Conservation (phyloP, 2,329 filamentous ascomycete genomes). For the Diaporthe velutina region DNA sequence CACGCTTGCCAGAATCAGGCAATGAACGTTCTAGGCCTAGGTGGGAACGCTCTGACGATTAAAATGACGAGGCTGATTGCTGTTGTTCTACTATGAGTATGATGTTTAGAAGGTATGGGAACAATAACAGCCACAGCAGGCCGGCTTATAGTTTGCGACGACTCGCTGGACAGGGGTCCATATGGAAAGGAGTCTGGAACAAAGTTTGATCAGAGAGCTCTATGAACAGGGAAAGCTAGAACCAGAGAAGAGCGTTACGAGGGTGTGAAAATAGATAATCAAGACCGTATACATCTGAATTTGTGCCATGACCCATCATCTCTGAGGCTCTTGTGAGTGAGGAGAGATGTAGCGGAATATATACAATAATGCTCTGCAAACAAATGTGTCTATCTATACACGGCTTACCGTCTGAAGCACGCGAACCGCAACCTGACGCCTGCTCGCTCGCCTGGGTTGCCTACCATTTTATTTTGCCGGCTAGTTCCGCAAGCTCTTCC, state of each 20-base stretch:
- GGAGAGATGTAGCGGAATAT: background rate
- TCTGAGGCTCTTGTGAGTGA: slow-evolving; percentile 1
- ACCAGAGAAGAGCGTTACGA: background rate
- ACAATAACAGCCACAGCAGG: background rate
- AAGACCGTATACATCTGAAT: background rate
- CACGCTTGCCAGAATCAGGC: slow-evolving; percentile 75
- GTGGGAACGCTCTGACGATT: background rate
- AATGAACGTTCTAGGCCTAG: slow-evolving; percentile 50
- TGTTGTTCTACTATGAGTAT: slow-evolving; percentile 9
- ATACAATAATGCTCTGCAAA: background rate
- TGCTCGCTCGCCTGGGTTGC: background rate
- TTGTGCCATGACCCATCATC: background rate
- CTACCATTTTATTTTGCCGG: background rate
- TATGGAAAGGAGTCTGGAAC: slow-evolving; percentile 3
- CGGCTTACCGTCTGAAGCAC: too few relatives aligned
- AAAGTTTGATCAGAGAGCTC: background rate
- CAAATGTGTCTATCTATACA: slow-evolving; percentile 3
- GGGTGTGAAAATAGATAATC: slow-evolving; percentile 20
- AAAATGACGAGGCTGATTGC: background rate
- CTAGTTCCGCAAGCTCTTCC: background rate
- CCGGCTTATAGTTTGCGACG: background rate
- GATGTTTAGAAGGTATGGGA: background rate
- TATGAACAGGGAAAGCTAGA: background rate
- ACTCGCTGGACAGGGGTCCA: background rate
- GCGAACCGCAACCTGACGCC: background rate